Evolutionary conservation across 176 grass and related monocot species (phyloP).

Genomic region (Miscanthus lutarioriparius): DNA sequence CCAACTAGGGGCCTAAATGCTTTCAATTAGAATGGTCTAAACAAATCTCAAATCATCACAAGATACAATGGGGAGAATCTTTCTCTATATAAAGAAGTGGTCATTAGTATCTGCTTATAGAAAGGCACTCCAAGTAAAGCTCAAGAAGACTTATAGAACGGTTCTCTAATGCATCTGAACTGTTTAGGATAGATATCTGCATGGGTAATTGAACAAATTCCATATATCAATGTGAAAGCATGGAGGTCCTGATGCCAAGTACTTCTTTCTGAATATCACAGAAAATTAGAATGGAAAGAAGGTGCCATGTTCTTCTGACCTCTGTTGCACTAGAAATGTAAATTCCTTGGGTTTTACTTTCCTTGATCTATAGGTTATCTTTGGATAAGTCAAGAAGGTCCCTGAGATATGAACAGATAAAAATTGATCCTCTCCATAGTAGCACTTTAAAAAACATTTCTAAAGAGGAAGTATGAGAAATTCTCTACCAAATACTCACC

Average conservation of each 20-base stretch:
- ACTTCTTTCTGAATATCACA: conserved; percentile 7
- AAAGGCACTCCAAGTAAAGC: neutral
- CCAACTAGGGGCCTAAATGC: too few relatives aligned
- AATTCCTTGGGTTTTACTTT: too few relatives aligned
- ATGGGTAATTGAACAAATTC: conserved; percentile 21
- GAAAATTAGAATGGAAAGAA: neutral
- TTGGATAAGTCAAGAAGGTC: too few relatives aligned
- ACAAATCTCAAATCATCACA: neutral
- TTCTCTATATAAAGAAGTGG: too few relatives aligned
- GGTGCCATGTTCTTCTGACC: too few relatives aligned
- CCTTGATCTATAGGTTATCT: too few relatives aligned
- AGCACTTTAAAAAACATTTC: too few relatives aligned
- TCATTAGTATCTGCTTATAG: neutral
- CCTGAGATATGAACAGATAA: too few relatives aligned
- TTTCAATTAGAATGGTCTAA: neutral
- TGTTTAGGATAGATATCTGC: conserved; percentile 65
- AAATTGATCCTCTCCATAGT: too few relatives aligned
- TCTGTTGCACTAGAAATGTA: too few relatives aligned
- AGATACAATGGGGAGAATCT: neutral
- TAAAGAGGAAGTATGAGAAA: too few relatives aligned
- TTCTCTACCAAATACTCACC: too few relatives aligned
- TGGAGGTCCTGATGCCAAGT: conserved; percentile 18
- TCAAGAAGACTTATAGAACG: conserved; percentile 64
- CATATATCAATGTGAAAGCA: conserved; percentile 19
- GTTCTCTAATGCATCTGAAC: conserved; percentile 59